phyloP scores from a whole-genome alignment of 1,284 basidiomycete genomes.

The Trichosporon faecale region DNA sequence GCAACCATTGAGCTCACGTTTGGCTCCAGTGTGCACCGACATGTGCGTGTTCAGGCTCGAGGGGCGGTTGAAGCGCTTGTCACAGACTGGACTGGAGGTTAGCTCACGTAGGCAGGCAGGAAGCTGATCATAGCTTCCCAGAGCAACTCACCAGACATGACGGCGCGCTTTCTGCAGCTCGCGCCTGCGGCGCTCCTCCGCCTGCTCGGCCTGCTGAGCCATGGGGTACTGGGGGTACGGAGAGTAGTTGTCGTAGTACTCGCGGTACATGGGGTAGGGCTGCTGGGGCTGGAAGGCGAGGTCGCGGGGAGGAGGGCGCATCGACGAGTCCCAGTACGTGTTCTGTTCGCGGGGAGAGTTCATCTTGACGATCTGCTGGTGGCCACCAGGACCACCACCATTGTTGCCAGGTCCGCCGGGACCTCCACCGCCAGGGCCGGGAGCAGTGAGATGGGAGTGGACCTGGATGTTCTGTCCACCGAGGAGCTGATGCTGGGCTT shows the following conservation, averaged over 20 bases:
- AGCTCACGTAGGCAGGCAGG: background rate
- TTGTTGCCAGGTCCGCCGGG: background rate
- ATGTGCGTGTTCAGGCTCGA: conserved; percentile 65
- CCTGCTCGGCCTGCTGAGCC: background rate
- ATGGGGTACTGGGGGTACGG: conserved; percentile 9
- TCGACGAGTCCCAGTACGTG: background rate
- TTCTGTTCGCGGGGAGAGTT: background rate
- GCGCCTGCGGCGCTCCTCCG: conserved; percentile 16
- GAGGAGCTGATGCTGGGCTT: conserved; percentile 3
- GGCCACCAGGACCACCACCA: conserved; percentile 3
- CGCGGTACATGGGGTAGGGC: conserved; percentile 1
- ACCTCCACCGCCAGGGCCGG: background rate
- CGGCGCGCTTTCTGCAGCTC: conserved; percentile 24
- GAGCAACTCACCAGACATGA: conserved; percentile 30
- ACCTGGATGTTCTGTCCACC: background rate
- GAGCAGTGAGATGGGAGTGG: background rate
- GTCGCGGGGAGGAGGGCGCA: conserved; percentile 3
- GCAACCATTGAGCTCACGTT: conserved; percentile 54
- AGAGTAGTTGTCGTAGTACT: conserved; percentile 12
- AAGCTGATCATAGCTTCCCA: background rate
- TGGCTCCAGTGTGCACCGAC: conserved; percentile 64
- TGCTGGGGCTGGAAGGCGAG: background rate
- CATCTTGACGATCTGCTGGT: background rate
- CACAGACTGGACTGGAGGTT: conserved; percentile 54
- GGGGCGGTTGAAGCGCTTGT: conserved; percentile 62